phyloP scores from a whole-genome alignment of 352 stramenopile species.

The Pythium inflatum region DNA sequence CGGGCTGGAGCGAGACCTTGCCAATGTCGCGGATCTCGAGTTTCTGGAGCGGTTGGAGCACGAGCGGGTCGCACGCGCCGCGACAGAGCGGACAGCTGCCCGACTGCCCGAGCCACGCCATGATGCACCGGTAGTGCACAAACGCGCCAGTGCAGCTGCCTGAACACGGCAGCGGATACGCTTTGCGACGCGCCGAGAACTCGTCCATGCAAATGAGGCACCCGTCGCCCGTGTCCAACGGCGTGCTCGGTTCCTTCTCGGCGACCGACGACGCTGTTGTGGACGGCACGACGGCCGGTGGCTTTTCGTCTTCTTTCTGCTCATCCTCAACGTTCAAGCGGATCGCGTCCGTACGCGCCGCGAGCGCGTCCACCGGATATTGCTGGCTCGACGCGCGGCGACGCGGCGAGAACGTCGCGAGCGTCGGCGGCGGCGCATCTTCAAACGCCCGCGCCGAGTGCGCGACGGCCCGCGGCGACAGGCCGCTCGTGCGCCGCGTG shows the following conservation, averaged over 20 bases:
- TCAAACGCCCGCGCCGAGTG: conserved; percentile 64
- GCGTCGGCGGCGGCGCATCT: conserved; percentile 38
- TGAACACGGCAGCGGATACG: conserved; percentile 83
- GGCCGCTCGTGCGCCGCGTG: not conserved
- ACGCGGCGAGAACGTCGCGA: conserved; percentile 66
- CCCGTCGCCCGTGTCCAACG: conserved; percentile 42
- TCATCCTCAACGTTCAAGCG: conserved; percentile 37
- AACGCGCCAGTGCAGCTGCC: conserved; percentile 76
- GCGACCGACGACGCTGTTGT: conserved; percentile 21
- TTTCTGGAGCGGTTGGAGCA: conserved; percentile 84
- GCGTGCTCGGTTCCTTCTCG: conserved; percentile 31
- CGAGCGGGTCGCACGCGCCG: conserved; percentile 76
- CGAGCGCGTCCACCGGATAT: not conserved
- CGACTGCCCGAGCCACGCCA: conserved; percentile 86
- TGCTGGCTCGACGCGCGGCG: conserved; percentile 38
- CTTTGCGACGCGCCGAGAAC: conserved; percentile 82
- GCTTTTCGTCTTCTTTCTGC: conserved; percentile 37
- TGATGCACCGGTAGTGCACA: conserved; percentile 89
- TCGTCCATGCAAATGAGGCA: conserved; percentile 91
- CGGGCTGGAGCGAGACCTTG: conserved; percentile 75
- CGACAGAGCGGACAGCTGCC: conserved; percentile 84
- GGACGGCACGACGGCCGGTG: not conserved
- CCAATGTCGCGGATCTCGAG: conserved; percentile 81
- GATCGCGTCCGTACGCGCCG: conserved; percentile 21
- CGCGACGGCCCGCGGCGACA: conserved; percentile 60